A percentile compares a stretch with the other conserved stretches of the same genome.
Conservation (phyloP, 164 flowering plant species). For the Vitis vinifera region DNA sequence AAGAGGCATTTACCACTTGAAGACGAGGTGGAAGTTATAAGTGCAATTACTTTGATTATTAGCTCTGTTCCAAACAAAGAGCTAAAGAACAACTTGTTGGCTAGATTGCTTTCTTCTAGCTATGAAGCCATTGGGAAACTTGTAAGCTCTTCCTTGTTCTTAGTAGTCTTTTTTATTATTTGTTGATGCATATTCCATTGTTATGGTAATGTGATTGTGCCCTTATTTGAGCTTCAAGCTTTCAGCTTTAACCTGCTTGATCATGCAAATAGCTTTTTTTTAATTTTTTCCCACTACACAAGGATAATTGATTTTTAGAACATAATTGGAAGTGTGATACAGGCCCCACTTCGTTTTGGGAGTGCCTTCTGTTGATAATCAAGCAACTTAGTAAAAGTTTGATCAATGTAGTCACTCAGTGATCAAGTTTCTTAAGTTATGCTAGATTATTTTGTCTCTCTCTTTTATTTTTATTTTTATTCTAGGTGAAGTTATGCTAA, state of each 20-base stretch:
- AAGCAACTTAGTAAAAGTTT: too few species aligned
- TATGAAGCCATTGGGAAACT: slow-evolving; percentile 76
- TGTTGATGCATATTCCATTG: background rate
- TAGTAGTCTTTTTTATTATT: background rate
- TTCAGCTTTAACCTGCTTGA: background rate
- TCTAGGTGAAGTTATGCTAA: too few species aligned
- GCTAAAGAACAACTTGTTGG: slow-evolving; percentile 63
- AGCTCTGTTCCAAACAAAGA: slow-evolving; percentile 64
- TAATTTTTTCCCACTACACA: background rate
- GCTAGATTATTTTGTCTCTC: too few species aligned
- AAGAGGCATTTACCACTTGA: slow-evolving; percentile 65
- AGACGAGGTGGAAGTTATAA: slow-evolving; percentile 82
- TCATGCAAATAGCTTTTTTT: background rate
- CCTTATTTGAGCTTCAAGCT: background rate
- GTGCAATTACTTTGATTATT: slow-evolving; percentile 72
- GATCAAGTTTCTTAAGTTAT: too few species aligned
- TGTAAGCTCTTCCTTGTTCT: slow-evolving; percentile 39
- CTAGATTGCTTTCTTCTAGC: slow-evolving; percentile 73
- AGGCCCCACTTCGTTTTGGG: too few species aligned
- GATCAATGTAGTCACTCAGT: too few species aligned
- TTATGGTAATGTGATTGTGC: background rate
- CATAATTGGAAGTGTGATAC: too few species aligned
- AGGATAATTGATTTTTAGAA: background rate
- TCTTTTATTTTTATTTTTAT: too few species aligned
- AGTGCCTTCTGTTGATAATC: too few species aligned